phyloP scores from a whole-genome alignment of 129 eudicot genomes.

The Artemisia argyi region DNA sequence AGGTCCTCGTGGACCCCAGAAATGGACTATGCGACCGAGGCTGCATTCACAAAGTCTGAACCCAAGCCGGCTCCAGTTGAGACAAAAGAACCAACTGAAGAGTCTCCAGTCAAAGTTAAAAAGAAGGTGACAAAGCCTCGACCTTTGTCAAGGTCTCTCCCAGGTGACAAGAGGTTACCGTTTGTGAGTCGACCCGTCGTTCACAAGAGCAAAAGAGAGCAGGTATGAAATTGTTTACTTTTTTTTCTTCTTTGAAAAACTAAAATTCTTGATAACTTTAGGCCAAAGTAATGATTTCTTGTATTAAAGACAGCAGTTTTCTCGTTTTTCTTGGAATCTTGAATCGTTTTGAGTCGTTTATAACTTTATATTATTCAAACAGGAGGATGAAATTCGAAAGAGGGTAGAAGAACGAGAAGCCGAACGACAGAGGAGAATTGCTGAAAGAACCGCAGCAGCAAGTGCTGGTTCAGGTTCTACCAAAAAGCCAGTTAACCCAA shows the following conservation, averaged over 20 bases:
- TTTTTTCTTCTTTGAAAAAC: too few species aligned
- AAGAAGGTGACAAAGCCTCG: constrained; percentile 49
- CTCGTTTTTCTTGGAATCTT: neutral
- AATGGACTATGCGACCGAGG: constrained; percentile 69
- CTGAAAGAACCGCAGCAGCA: constrained; percentile 81
- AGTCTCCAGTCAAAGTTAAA: constrained; percentile 38
- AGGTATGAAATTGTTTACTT: constrained; percentile 44
- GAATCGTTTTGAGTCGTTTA: neutral
- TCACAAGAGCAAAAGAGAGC: constrained; percentile 67
- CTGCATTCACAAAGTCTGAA: constrained; percentile 47
- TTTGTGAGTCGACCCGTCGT: constrained; percentile 45
- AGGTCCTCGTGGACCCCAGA: constrained; percentile 82
- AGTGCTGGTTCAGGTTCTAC: constrained; percentile 23
- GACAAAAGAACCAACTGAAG: constrained; percentile 37
- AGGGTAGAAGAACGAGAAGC: constrained; percentile 66
- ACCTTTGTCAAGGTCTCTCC: constrained; percentile 47
- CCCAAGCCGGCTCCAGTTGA: constrained; percentile 59
- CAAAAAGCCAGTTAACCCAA: constrained; percentile 24
- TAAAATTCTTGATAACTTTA: too few species aligned
- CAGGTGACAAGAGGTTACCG: constrained; percentile 48
- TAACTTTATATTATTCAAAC: constrained; percentile 15
- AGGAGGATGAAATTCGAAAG: constrained; percentile 92
- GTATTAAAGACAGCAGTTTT: neutral
- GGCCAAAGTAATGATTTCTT: too few species aligned
- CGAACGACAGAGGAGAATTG: constrained; percentile 82